Conservation (phyloP, 768 basidiomycete genomes). For the Mycena vulgaris region DNA sequence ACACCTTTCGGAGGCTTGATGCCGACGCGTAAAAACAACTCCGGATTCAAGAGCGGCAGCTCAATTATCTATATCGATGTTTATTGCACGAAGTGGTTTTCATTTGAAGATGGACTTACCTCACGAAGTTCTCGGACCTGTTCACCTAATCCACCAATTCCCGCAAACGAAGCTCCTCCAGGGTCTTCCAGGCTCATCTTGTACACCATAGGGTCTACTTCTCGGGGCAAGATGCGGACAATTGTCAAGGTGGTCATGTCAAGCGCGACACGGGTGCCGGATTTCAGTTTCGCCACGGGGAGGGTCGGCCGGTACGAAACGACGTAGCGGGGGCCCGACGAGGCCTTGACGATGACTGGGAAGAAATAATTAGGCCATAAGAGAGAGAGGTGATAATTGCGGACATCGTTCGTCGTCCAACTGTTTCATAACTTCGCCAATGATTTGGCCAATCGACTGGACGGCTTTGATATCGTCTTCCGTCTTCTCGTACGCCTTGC, state of each 20-base stretch:
- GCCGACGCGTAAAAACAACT: slow-evolving; percentile 94
- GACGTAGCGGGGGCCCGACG: slow-evolving; percentile 97
- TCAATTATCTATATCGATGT: slow-evolving; percentile 84
- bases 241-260: slow-evolving; percentile 99
- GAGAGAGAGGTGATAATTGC: slow-evolving; percentile 46
- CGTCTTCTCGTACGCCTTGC: slow-evolving; percentile 93
- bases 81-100: slow-evolving; percentile 1
- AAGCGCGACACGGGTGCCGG: slow-evolving; percentile 94
- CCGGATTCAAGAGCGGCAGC: slow-evolving; percentile 94
- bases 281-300: slow-evolving; percentile 92
- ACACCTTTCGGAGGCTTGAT: slow-evolving; percentile 98
- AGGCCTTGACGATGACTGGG: slow-evolving; percentile 97
- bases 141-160: slow-evolving; percentile 95
- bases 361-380: slow-evolving; percentile 22
- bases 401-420: slow-evolving; percentile 96
- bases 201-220: slow-evolving; percentile 98
- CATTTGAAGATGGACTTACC: slow-evolving; percentile 58
- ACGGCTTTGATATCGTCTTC: slow-evolving; percentile 99
- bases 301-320: slow-evolving; percentile 96
- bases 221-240: slow-evolving; percentile 97
- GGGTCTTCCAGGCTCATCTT: slow-evolving; percentile 99
- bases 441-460: slow-evolving; percentile 98
- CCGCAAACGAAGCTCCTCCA: slow-evolving; percentile 94
- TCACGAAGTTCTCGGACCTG: slow-evolving; percentile 98
- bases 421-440: slow-evolving; percentile 99